Conservation (phyloP, 352 stramenopile genomes). For the Phytophthora palmivora region DNA sequence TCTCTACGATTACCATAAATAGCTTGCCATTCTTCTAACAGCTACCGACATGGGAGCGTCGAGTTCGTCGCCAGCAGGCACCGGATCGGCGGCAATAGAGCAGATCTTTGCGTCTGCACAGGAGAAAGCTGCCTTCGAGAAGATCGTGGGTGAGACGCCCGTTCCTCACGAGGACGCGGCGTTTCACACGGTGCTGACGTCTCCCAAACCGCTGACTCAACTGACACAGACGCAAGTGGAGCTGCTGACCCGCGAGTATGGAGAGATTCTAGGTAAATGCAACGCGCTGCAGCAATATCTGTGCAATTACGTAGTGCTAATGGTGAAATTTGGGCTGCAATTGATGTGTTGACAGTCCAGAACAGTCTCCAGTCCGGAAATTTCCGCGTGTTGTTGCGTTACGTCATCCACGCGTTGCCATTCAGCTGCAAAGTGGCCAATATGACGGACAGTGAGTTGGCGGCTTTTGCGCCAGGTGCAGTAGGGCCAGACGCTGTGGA, state of each 20-base stretch:
- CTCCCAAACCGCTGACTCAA: slow-evolving; percentile 49
- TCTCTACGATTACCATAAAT: slow-evolving; percentile 14
- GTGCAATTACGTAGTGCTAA: slow-evolving; percentile 10
- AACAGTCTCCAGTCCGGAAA: slow-evolving; percentile 80
- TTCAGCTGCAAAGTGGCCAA: slow-evolving; percentile 63
- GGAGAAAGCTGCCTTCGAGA: slow-evolving; percentile 74
- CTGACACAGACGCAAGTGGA: slow-evolving; percentile 69
- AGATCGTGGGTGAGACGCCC: slow-evolving; percentile 63
- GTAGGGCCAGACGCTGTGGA: slow-evolving; percentile 18
- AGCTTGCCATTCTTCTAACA: slow-evolving; percentile 26
- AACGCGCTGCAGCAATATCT: slow-evolving; percentile 3
- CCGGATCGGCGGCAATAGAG: slow-evolving; percentile 20
- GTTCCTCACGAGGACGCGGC: slow-evolving; percentile 59
- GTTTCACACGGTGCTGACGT: slow-evolving; percentile 57
- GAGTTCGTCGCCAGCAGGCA: slow-evolving; percentile 39
- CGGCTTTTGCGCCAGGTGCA: slow-evolving; percentile 37
- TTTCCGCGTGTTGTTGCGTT: slow-evolving; percentile 77
- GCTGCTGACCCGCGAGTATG: slow-evolving; percentile 68
- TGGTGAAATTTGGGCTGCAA: not conserved
- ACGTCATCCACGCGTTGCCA: slow-evolving; percentile 59
- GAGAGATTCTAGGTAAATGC: slow-evolving; percentile 50
- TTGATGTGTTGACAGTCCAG: slow-evolving; percentile 40
- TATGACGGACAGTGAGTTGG: slow-evolving; percentile 61
- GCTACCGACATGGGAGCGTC: slow-evolving; percentile 49
- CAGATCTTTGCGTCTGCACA: slow-evolving; percentile 56